These are phyloP conservation scores for Sclerotiophoma versabilis DNA, from an alignment of 2,329 filamentous ascomycete species.

Conservation along the genomic window DNA sequence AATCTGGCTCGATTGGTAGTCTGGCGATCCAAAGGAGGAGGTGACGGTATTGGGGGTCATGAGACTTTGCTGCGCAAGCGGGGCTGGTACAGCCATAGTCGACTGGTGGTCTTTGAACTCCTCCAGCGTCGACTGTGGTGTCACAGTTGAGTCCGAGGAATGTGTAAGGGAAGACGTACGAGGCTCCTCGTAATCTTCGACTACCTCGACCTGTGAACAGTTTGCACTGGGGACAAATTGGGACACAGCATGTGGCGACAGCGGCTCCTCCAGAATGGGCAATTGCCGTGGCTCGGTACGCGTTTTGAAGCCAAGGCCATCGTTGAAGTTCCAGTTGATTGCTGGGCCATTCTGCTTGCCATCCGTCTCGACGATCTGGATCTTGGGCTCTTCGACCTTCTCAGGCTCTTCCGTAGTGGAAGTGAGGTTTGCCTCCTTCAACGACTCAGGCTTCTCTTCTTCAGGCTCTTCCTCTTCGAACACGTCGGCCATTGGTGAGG, in stretches of 20 bases:
- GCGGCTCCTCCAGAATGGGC: constrained; percentile 27
- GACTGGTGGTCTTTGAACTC: constrained; percentile 47
- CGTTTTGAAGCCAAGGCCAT: constrained; percentile 46
- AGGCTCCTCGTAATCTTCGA: constrained; percentile 57
- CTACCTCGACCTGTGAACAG: constrained; percentile 52
- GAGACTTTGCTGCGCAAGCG: constrained; percentile 55
- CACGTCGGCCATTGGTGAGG: constrained; percentile 81
- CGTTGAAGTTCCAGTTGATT: constrained; percentile 55
- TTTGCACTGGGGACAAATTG: constrained; percentile 15
- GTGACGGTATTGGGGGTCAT: constrained; percentile 72
- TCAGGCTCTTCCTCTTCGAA: constrained; percentile 82
- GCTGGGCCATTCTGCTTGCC: constrained; percentile 46
- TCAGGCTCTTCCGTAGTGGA: constrained; percentile 44
- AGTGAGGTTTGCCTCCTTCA: constrained; percentile 14
- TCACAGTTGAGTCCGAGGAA: constrained; percentile 59
- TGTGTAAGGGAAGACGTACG: constrained; percentile 58
- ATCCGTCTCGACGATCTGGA: constrained; percentile 57
- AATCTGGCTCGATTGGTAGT: constrained; percentile 66
- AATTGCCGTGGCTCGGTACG: constrained; percentile 23
- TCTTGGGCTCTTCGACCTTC: constrained; percentile 50
- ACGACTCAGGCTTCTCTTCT: constrained; percentile 51
- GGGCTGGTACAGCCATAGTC: constrained; percentile 47
- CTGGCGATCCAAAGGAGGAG: constrained; percentile 68
- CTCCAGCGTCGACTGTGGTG: constrained; percentile 40
- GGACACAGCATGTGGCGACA: constrained; percentile 37